Evolutionary conservation across 805 yeast genomes (phyloP), one percentile per base, ranked within the genome.

Genomic region (Helenozyma rhizophorensis): DNA sequence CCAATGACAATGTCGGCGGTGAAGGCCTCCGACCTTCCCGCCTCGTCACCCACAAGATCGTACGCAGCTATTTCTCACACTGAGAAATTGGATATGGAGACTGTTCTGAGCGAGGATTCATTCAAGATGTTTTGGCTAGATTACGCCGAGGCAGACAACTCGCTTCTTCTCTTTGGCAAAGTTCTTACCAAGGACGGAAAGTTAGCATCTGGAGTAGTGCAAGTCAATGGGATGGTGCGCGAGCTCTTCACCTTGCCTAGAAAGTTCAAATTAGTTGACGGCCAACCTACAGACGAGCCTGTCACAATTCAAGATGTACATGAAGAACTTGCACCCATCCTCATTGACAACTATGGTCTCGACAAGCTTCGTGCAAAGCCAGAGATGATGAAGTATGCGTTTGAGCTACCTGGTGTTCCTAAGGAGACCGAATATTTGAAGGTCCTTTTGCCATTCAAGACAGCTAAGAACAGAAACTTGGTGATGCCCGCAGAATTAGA

Each of bases 51-150:
- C 4, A 55, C 60, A 11, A 34, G 44, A 6, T 49, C 46, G 22
- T 37, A 48, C 17, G 31, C 56, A 10, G 40, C 48, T 16, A 36
- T 49, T 8, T 47, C 53, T 21, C 51, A 56, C 37, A 60, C 67
- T 2, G 65, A 60, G 21, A 66, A 66, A 37, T 30, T 65, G 16
- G 61, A 56, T 9, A 35, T 34, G 9, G 27, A 29, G 2, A 36
- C 28, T 6, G 40, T 44, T 6, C 32, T 37, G 14, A 42, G 39
- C n/a, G 51, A 41, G 28, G 73, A 71, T 27, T 45, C 68, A 1
- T 72, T 88, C 53, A 74, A 76, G 47, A 78, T 90, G 80, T 93
- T 73, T 56, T 93, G 97, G 97, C 60, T 84, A 19, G 98, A 93
- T 58, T 88, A 79, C 55, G 70, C 83, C 15, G 97, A 90, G 53